A percentile compares a stretch with the other conserved stretches of the same genome.
Evolutionary conservation across 768 basidiomycete genomes (phyloP).

Genomic region (Hygrophoropsis aurantiaca): DNA sequence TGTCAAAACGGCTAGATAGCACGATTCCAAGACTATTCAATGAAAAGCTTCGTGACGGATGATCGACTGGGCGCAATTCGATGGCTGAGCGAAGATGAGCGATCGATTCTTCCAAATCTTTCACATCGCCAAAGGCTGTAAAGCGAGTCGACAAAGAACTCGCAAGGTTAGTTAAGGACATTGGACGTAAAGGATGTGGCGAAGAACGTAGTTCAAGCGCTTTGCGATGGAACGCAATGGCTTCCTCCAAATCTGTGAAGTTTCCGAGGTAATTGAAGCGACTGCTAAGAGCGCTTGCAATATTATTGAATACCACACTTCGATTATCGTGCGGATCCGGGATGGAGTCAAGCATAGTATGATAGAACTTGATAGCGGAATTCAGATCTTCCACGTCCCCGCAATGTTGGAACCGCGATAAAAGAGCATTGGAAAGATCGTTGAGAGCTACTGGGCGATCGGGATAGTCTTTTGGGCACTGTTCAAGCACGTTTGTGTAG

Average conservation of each 20-base stretch:
- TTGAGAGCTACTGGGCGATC: too few species aligned
- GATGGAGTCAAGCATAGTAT: too few species aligned
- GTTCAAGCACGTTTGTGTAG: too few species aligned
- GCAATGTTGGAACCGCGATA: too few species aligned
- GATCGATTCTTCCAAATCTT: constrained; percentile 13
- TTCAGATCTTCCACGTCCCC: too few species aligned
- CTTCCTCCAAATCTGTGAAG: constrained; percentile 9
- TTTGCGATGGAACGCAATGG: constrained; percentile 5
- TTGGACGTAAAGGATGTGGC: constrained; percentile 7
- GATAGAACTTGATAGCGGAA: too few species aligned
- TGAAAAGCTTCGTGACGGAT: not conserved
- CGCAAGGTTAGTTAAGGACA: constrained; percentile 13
- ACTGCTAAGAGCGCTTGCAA: constrained; percentile 7
- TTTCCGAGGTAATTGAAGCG: constrained; percentile 9
- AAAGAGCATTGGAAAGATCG: too few species aligned
- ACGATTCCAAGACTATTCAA: constrained; percentile 13
- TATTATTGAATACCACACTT: constrained; percentile 9
- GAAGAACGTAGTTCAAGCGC: constrained; percentile 3
- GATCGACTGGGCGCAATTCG: not conserved
- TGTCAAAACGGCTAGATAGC: constrained; percentile 1
- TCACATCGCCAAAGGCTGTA: constrained; percentile 1
- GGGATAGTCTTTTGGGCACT: too few species aligned
- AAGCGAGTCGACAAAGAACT: constrained; percentile 6
- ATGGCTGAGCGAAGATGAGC: not conserved
- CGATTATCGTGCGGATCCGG: too few species aligned